phyloP scores from a whole-genome alignment of 2,329 filamentous ascomycete genomes.

The Fusarium pilosicola region DNA sequence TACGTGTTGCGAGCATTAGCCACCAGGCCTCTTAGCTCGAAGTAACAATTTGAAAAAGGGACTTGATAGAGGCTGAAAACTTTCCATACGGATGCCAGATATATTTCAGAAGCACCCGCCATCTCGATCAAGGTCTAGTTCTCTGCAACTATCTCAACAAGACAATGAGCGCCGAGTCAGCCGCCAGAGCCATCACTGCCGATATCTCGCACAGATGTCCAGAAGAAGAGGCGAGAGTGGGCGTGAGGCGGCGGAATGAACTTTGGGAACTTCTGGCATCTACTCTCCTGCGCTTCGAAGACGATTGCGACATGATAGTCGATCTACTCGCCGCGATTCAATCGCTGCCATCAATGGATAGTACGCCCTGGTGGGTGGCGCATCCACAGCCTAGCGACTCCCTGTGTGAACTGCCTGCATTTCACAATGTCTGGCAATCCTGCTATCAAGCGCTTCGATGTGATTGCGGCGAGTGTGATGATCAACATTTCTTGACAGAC shows the following conservation, averaged over 20 bases:
- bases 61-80: fast-evolving
- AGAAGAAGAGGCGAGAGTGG: fast-evolving
- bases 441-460: neutral
- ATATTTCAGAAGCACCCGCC: neutral
- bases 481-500: neutral
- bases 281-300: neutral
- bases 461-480: neutral
- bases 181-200: neutral
- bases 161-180: neutral
- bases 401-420: neutral
- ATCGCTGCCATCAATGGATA: neutral
- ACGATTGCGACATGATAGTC: neutral
- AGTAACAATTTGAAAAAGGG: neutral
- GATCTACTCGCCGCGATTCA: neutral
- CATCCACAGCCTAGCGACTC: neutral
- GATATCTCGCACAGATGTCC: fast-evolving
- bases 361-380: neutral
- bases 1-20: neutral
- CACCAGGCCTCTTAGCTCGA: too few relatives aligned
- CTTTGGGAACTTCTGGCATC: neutral
- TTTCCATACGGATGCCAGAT: neutral
- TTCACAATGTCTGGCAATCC: fast-evolving
- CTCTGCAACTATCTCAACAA: conserved; percentile 12
- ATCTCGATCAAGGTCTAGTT: conserved; percentile 6
- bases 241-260: neutral